Evolutionary conservation across 2,329 filamentous ascomycete genomes (phyloP).

Genomic region (Fusarium albidum): DNA sequence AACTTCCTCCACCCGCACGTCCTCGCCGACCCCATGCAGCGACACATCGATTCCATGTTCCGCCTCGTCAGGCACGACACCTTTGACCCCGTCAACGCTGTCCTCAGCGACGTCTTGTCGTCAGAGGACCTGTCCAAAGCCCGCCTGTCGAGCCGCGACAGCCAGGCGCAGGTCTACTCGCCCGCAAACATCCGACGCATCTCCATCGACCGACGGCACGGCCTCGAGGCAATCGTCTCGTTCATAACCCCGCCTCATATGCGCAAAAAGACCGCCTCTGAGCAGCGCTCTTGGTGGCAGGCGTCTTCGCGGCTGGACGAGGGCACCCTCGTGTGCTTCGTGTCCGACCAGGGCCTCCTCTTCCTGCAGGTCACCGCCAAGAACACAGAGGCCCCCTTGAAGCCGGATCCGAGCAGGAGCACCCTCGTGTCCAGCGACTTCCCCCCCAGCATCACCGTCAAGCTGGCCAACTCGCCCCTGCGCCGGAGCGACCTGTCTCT

Average conservation of each 20-base stretch:
- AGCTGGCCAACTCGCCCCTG: conserved; percentile 5
- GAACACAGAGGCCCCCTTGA: neutral
- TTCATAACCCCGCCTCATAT: neutral
- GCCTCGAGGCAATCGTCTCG: conserved; percentile 1
- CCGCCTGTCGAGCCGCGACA: neutral
- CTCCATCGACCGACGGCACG: neutral
- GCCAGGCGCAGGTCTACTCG: conserved; percentile 1
- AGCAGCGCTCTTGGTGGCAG: conserved; percentile 17
- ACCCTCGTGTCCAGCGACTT: neutral
- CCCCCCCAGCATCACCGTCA: conserved; percentile 6
- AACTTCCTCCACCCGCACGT: conserved; percentile 11
- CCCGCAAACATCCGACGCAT: neutral
- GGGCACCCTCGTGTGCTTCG: conserved; percentile 18
- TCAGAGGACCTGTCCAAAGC: neutral
- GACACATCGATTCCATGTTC: conserved; percentile 16
- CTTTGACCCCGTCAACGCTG: conserved; percentile 9
- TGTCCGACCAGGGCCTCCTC: neutral
- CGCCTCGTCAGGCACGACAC: conserved; percentile 17
- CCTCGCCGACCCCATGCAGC: conserved; percentile 1
- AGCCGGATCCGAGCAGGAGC: neutral
- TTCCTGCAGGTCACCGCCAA: conserved; percentile 13
- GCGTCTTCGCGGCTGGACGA: conserved; percentile 11
- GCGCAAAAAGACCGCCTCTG: neutral
- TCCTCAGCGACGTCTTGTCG: neutral
- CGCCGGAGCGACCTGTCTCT: neutral